Evolutionary conservation across 129 eudicot species (phyloP), one percentile per base, ranked within the genome.

Genomic region (Escallonia herrerae): DNA sequence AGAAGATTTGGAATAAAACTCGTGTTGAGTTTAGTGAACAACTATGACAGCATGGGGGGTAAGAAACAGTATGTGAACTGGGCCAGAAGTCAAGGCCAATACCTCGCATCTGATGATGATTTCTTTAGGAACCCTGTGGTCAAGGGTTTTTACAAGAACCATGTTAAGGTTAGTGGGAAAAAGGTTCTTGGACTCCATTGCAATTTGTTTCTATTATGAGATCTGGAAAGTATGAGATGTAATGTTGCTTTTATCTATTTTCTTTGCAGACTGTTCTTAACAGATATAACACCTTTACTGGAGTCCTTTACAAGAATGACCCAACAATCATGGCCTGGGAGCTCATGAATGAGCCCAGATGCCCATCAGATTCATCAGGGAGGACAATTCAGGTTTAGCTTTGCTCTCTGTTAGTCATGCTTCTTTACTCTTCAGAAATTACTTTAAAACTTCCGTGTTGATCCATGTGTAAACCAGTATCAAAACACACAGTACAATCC

Each of bases 271-370:
- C 89, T 70, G 85, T 91, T 64, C 85, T 91, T 9, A 85, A 84
- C 74, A 91, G 98, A 60, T 63, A 79, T 46, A 91, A 91, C 65
- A 85, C 89, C 63, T 43, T 85, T 7, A 85, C 84, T 70, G 98
- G 98, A 75, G 77, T 83, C 69, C 44, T 71, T 62, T 91, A 91
- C 87, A 91, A 88, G 76, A 81, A 91, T 83, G 98, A 91, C 46
- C 95, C 96, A 48, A 85, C 98, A 67, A 91, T 91, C 60, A 91
- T 91, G 98, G 98, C 98, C 33, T 91, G 98, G 98, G 98, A 91
- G 90, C 98, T 91, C 11, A 91, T 91, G 91, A 91, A 91, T 83
- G 98, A 91, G 68, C 98, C 98, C 46, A 85, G 98, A 80, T 91
- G 98, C 85, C 70, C 85, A 41, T 91, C 98, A 60, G 98, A 91